Evolutionary conservation across 2,329 filamentous ascomycete genomes (phyloP), one percentile per base, ranked within the genome.

Genomic region (Claviceps humidiphila): DNA sequence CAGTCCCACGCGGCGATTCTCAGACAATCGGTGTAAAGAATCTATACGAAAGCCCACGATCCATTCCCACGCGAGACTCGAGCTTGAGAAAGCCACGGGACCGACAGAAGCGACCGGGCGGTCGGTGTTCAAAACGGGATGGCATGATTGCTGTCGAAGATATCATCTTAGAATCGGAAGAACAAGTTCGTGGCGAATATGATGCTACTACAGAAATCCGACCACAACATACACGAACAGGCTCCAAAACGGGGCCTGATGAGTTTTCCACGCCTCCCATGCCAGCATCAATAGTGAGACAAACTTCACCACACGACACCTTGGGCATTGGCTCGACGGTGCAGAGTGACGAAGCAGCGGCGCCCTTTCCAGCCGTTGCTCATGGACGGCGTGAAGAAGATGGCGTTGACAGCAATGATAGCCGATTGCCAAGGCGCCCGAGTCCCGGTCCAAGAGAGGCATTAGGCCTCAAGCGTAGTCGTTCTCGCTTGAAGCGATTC

Each of bases 11-110:
- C 8, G 59, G 58, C 49, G 59, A 61, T n/a, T 59, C 66, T 11
- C 57, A 49, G 49, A 51, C 20, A 52, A 20, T 20, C 57, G 59
- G 13, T 58, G 58, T 5, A 56, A 59, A 55, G 58, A 60, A 26
- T 22, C 22, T 22, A 26, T 17, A n/a, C 37, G 48, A 22, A 30
- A 75, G 69, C 51, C 73, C 75, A 2, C 71, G 76, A 48, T 66
- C 74, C 7, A 86, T 89, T 51, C 85, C 85, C 0, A 66, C 74
- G 7, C 76, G 84, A 52, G 83, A 86, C 52, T 89, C 84, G 1
- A 88, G 84, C 40, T 68, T 87, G 39, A 71, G 78, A 49, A 85
- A 78, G 59, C 73, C 77, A 1, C 73, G 73, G 8, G 66, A 71
- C 20, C 74, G 71, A 44, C 71, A 69, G 9, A 81, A 75, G 64